Percentiles rank a stretch among this genome's conserved stretches.
These are phyloP conservation scores for Nematocida displodere DNA, from an alignment of 371 early-diverging fungal species.

Conservation along the genomic window DNA sequence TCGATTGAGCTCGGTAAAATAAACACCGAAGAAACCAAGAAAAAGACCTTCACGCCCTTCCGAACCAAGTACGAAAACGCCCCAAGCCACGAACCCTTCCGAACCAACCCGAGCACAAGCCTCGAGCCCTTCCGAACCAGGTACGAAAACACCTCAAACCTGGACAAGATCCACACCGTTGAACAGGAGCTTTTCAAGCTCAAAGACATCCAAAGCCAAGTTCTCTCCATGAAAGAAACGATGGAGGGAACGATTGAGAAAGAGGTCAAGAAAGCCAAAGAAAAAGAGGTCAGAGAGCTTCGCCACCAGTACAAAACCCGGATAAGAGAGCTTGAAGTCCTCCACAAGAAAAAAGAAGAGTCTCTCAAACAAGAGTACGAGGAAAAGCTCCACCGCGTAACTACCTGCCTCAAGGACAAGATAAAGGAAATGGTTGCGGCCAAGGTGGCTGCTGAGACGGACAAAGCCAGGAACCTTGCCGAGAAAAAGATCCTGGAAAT, in stretches of 20 bases:
- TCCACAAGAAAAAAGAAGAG: conserved; percentile 33
- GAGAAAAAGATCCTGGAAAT: conserved; percentile 24
- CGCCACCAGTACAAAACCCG: conserved; percentile 17
- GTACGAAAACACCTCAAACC: background rate
- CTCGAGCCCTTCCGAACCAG: background rate
- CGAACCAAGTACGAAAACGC: conserved; percentile 15
- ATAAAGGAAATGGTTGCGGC: conserved; percentile 2
- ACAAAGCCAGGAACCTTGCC: conserved; percentile 69
- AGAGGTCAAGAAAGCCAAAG: conserved; percentile 42
- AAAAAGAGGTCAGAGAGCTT: conserved; percentile 42
- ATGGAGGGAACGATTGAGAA: conserved; percentile 46
- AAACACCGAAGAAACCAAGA: background rate
- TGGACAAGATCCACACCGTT: conserved; percentile 30
- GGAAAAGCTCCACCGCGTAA: conserved; percentile 13
- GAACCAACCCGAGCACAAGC: background rate
- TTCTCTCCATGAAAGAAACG: conserved; percentile 43
- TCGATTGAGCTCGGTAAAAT: conserved; percentile 38
- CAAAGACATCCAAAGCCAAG: conserved; percentile 54
- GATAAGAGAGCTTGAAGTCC: conserved; percentile 26
- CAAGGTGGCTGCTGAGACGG: conserved; percentile 54
- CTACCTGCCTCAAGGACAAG: conserved; percentile 17
- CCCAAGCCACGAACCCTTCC: background rate
- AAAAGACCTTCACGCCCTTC: background rate
- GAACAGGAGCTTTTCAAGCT: conserved; percentile 52
- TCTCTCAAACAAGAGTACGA: conserved; percentile 42